Evolutionary conservation across 257 asterid species (phyloP), one percentile per base, ranked within the genome.

Genomic region (Jasminum sambac): DNA sequence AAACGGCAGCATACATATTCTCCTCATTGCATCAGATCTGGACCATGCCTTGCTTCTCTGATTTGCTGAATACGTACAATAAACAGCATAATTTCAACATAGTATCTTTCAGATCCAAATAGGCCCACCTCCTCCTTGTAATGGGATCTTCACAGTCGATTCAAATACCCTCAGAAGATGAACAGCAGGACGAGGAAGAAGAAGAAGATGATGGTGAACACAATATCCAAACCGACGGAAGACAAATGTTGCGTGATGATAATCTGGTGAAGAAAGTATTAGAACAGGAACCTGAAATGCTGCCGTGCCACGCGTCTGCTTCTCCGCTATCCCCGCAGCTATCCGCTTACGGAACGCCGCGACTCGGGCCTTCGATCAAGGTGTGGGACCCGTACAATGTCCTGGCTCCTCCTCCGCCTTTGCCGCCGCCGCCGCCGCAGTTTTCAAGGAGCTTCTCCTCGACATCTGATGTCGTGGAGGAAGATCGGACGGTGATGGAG

Each of bases 361-460:
- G 96, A 5, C 74, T 85, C 63, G 96, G 96, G 1, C 91, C 98
- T 2, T 85, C 96, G 8, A 95, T 91, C 76, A 94, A 89, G 86
- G 98, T 94, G 13, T 94, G 96, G 98, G 98, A 94, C 78, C 98
- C 99, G 6, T 91, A 86, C 86, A 85, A 94, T 65, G 96, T 94
- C 43, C 90, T 94, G 19, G 92, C 92, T 40, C 96, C 96, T 6
- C 95, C 95, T 1, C 86, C 89, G 30, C 73, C 84, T 1, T 81
- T 79, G 4, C 83, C 81, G 12, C 83, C 81, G 17, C 83, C 81
- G 17, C 78, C 76, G 64, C 74, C 77, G 14, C 84, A 79, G 66
- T 79, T 84, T 82, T 86, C 74, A 69, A 84, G 90, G 41, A 37
- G 73, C 74, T 79, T 82, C 88, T 77, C 84, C 76, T 63, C 83